Conservation (phyloP, 768 basidiomycete genomes). For the Pulveroboletus sp. region DNA sequence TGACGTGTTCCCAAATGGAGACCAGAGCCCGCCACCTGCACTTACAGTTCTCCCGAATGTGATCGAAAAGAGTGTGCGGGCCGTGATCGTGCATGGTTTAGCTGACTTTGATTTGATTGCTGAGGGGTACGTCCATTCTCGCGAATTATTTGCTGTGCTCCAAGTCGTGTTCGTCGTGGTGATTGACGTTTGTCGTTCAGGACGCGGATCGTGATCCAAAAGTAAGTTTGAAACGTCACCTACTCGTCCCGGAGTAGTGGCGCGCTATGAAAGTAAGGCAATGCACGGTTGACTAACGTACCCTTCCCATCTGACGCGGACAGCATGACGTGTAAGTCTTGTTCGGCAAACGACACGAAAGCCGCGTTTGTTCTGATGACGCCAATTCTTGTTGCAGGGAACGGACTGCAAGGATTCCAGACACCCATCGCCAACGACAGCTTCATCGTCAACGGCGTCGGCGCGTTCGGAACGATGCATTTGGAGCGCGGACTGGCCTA, state of each 20-base stretch:
- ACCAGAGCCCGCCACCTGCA: conserved; percentile 55
- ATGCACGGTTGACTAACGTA: neutral
- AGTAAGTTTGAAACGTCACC: conserved; percentile 35
- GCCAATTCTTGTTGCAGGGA: conserved; percentile 34
- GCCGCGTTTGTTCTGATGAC: neutral
- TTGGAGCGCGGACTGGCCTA: conserved; percentile 65
- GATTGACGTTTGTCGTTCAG: conserved; percentile 23
- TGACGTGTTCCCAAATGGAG: conserved; percentile 58
- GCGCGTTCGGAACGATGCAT: conserved; percentile 60
- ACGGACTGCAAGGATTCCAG: conserved; percentile 68
- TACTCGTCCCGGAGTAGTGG: neutral
- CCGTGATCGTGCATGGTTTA: conserved; percentile 67
- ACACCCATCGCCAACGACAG: conserved; percentile 60
- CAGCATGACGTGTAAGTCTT: conserved; percentile 39
- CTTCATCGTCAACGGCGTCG: conserved; percentile 67
- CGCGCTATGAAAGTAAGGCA: neutral
- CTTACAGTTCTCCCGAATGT: conserved; percentile 66
- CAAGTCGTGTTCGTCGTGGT: conserved; percentile 2
- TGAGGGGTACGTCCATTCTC: conserved; percentile 49
- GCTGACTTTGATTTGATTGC: conserved; percentile 72
- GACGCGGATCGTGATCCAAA: conserved; percentile 59
- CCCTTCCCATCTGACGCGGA: neutral
- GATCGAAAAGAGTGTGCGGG: conserved; percentile 68
- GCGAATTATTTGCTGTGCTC: neutral
- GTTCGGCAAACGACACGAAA: neutral